Evolutionary conservation across 768 basidiomycete genomes (phyloP).

Genomic region (Royoungia palumana): DNA sequence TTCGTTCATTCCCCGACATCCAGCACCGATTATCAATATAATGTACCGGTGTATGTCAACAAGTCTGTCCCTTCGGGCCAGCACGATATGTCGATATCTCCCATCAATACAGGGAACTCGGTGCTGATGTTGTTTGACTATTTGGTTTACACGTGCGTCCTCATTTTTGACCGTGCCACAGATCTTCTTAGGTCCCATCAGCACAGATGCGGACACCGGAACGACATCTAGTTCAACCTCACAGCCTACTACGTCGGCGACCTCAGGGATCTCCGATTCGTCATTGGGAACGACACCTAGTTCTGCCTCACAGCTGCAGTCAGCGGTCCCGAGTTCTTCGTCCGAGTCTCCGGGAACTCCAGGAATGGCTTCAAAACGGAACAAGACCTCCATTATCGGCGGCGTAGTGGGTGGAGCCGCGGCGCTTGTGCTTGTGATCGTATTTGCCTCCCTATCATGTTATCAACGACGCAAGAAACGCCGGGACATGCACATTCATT

Average conservation of each 20-base stretch:
- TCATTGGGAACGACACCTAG: not conserved
- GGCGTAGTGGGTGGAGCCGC: conserved; percentile 1
- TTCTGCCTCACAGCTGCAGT: not conserved
- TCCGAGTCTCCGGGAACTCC: not conserved
- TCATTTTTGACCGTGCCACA: not conserved
- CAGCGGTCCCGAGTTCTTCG: not conserved
- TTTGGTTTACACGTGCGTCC: conserved; percentile 15
- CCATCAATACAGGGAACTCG: not conserved
- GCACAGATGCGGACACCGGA: not conserved
- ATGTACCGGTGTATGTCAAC: conserved; percentile 14
- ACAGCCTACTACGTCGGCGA: not conserved
- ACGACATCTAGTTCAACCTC: not conserved
- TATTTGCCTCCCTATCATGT: conserved; percentile 2
- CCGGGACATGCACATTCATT: too few species aligned
- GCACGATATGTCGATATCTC: conserved; percentile 9
- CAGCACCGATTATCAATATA: conserved; percentile 8
- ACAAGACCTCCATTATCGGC: conserved; percentile 3
- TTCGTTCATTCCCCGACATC: conserved; percentile 3
- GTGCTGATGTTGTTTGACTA: conserved; percentile 19
- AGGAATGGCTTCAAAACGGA: not conserved
- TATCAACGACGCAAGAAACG: conserved; percentile 1
- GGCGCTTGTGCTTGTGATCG: not conserved
- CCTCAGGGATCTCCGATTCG: not conserved
- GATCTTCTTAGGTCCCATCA: conserved; percentile 1
- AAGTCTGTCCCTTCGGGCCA: not conserved